These are phyloP conservation scores for Cenchrus purpureus DNA, from an alignment of 176 grass and related monocot genomes.

Conservation along the genomic window DNA sequence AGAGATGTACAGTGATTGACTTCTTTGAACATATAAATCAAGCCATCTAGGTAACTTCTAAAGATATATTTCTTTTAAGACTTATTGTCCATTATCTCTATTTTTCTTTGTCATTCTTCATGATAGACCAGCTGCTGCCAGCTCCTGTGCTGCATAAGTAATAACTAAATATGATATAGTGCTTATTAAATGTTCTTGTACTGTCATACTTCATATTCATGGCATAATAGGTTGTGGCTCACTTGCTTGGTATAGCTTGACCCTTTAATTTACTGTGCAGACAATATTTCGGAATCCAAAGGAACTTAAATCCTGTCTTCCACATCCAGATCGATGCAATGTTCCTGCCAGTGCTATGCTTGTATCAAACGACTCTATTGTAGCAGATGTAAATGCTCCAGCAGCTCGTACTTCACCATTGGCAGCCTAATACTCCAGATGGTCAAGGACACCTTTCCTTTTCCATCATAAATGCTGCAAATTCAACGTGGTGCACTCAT, in stretches of 20 bases:
- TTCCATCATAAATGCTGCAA: constrained; percentile 71
- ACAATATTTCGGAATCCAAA: constrained; percentile 97
- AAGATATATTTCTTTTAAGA: not conserved
- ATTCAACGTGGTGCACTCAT: constrained; percentile 84
- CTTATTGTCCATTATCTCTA: constrained; percentile 18
- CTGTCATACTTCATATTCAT: not conserved
- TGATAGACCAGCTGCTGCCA: constrained; percentile 18
- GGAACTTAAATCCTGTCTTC: constrained; percentile 80
- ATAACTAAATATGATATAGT: not conserved
- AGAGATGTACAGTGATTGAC: not conserved
- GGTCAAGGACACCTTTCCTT: constrained; percentile 91
- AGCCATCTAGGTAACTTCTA: constrained; percentile 7
- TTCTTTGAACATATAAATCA: not conserved
- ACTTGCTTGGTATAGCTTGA: constrained; percentile 31
- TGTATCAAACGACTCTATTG: constrained; percentile 82
- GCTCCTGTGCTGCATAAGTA: constrained; percentile 24
- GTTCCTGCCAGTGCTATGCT: constrained; percentile 85
- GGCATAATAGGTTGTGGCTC: not conserved
- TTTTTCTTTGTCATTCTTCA: constrained; percentile 33
- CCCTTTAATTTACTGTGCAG: constrained; percentile 57
- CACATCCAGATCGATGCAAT: constrained; percentile 92
- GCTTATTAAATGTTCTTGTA: not conserved
- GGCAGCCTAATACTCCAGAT: constrained; percentile 99
- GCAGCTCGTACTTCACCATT: constrained; percentile 85
- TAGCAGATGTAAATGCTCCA: constrained; percentile 80